These are phyloP conservation scores for Castanospermum australe DNA, from an alignment of 306 rosid species.

Conservation along the genomic window DNA sequence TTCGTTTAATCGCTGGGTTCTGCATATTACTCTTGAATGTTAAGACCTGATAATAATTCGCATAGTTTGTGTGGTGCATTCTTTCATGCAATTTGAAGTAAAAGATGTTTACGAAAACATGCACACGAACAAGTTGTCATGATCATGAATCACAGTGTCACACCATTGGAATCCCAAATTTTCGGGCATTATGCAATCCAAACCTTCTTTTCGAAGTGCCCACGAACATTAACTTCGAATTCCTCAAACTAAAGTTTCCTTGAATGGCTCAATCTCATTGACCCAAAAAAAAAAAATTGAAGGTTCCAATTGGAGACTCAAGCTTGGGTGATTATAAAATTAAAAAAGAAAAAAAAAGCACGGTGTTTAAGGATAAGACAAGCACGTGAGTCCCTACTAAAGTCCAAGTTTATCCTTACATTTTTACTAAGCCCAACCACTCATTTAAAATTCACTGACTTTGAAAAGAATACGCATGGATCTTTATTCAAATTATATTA, in stretches of 20 bases:
- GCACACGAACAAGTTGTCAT: conserved; percentile 24
- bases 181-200: conserved; percentile 35
- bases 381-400: conserved; percentile 42
- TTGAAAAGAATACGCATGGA: conserved; percentile 40
- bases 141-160: neutral
- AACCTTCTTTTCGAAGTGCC: conserved; percentile 44
- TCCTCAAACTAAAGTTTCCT: conserved; percentile 34
- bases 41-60: neutral
- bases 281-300: neutral
- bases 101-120: neutral
- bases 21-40: neutral
- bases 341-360: neutral
- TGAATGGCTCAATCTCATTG: conserved; percentile 33
- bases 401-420: conserved; percentile 40
- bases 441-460: conserved; percentile 13
- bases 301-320: conserved; percentile 31
- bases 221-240: conserved; percentile 40
- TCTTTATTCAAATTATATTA: conserved; percentile 11
- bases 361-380: conserved; percentile 37
- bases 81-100: neutral
- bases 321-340: conserved; percentile 26
- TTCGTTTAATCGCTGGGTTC: neutral
- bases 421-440: conserved; percentile 18
- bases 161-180: neutral
- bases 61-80: neutral